These are phyloP conservation scores for Paramyrothecium sp. DNA, from an alignment of 2,329 filamentous ascomycete species.

Conservation along the genomic window DNA sequence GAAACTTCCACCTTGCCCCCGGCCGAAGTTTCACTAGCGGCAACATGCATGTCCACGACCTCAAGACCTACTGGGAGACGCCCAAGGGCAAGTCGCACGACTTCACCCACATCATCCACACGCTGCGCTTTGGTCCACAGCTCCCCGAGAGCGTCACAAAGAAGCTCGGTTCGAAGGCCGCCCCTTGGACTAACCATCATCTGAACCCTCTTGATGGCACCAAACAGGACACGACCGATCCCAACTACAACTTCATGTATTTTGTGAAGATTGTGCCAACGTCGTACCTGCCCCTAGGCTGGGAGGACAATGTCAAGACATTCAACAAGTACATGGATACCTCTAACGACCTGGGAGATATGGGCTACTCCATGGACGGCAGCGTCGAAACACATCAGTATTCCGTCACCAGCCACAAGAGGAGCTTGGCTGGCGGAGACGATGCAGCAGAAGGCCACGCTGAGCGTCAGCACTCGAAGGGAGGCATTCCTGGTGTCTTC, in stretches of 20 bases:
- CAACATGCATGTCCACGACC: conserved; percentile 96
- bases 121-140: conserved; percentile 89
- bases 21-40: conserved; percentile 94
- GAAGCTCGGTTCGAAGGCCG: conserved; percentile 51
- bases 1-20: conserved; percentile 97
- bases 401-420: conserved; percentile 94
- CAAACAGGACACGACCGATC: conserved; percentile 73
- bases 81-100: conserved; percentile 71
- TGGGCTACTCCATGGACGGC: conserved; percentile 66
- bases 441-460: conserved; percentile 87
- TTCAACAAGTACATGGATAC: conserved; percentile 38
- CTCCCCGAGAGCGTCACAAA: conserved; percentile 69
- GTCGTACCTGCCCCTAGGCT: conserved; percentile 88
- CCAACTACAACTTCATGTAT: conserved; percentile 97
- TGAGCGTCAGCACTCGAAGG: conserved; percentile 83
- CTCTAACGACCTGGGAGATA: conserved; percentile 61
- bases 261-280: conserved; percentile 98
- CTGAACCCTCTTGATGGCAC: conserved; percentile 86
- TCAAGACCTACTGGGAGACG: conserved; percentile 89
- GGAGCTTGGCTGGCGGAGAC: conserved; percentile 79
- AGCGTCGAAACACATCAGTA: conserved; percentile 98
- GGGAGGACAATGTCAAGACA: conserved; percentile 59
- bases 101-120: conserved; percentile 86
- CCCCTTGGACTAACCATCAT: conserved; percentile 84
- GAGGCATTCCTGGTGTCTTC: conserved; percentile 96